phyloP scores from a whole-genome alignment of 2,329 filamentous ascomycete genomes.

The Venturia effusa region DNA sequence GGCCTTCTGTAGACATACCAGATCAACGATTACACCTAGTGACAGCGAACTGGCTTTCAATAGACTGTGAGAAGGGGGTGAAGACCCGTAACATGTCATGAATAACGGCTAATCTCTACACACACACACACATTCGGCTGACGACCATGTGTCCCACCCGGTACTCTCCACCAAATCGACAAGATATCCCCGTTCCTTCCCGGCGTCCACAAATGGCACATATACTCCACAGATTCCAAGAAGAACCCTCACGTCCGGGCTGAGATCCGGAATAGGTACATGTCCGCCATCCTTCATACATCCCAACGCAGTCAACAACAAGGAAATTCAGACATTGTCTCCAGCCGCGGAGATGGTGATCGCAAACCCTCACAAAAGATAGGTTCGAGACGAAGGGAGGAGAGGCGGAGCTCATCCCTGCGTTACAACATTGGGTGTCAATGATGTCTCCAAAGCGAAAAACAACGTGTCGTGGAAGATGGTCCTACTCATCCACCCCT shows the following conservation, averaged over 20 bases:
- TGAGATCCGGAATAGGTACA: neutral
- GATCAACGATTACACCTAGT: too few relatives aligned
- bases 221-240: slow-evolving; percentile 2
- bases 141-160: neutral
- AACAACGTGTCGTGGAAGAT: too few relatives aligned
- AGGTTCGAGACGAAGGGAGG: neutral
- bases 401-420: neutral
- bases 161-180: neutral
- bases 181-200: neutral
- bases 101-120: neutral
- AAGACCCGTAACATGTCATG: neutral
- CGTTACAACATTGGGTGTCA: neutral
- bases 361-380: neutral
- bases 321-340: neutral
- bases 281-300: neutral
- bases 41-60: too few relatives aligned
- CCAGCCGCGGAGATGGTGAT: neutral
- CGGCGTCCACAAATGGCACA: slow-evolving; percentile 1
- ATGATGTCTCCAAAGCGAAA: neutral
- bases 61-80: too few relatives aligned
- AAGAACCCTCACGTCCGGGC: neutral
- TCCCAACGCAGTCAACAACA: neutral
- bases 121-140: neutral
- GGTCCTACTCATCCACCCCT: neutral
- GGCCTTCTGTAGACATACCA: too few relatives aligned